Evolutionary conservation across 148 eudicot species (phyloP), one percentile per base, ranked within the genome.

Genomic region (Dysphania ambrosioides): DNA sequence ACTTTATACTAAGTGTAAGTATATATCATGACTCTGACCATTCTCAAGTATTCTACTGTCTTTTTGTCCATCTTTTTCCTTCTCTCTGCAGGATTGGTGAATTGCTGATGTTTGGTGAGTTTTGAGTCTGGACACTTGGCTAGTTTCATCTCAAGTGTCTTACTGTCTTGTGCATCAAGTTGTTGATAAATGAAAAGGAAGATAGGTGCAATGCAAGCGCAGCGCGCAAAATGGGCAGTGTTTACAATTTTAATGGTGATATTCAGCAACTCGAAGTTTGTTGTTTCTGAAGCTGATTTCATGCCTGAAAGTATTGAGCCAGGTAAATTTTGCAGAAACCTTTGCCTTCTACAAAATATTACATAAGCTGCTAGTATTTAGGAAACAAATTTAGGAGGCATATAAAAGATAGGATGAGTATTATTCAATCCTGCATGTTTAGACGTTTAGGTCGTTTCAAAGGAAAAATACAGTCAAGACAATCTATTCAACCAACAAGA

Each of bases 251-350:
- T 80, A 26, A 31, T 49, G 56, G 31, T 59, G 56, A 80, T 68
- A 31, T 51, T 71, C 26, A 65, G 65, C 29, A 41, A 53, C 67
- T 71, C 24, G 10, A 66, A 80, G 59, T 64, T 71, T 69, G 62
- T 59, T 44, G 27, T 71, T 57, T 66, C 76, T 30, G 75, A 70
- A 79, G 66, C 72, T 26, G 58, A 34, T 27, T 41, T 49, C 23
- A 32, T 47, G 15, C 34, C 47, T 24, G 19, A 21, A 30, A 56
- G 40, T 70, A 27, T 40, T 65, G 44, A 55, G 26, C n/a, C 76
- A 80, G 83, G 82, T 75, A 79, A 62, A 36, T 19, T n/a, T 21
- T 21, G 68, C n/a, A 27, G 40, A 6, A 16, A 47, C 6, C 26
- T 19, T 72, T 13, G 65, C 23, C 6, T 27, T 16, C 2, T 4